These are phyloP conservation scores for Fusarium abutilonis DNA, from an alignment of 2,329 filamentous ascomycete genomes.

Conservation along the genomic window DNA sequence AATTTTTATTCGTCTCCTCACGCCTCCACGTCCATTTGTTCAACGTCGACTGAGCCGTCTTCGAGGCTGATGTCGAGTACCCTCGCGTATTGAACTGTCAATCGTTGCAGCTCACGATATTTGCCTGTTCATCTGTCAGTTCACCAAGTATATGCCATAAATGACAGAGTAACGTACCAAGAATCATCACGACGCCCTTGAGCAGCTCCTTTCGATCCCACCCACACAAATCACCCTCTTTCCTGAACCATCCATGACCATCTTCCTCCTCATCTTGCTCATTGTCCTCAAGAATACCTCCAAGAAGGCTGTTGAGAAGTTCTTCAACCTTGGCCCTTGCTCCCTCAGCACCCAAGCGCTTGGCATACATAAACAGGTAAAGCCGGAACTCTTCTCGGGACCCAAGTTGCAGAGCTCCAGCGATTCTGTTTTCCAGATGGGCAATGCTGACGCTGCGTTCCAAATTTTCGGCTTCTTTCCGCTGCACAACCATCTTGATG, in stretches of 20 bases:
- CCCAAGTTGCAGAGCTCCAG: slow-evolving; percentile 84
- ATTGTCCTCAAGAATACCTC: slow-evolving; percentile 72
- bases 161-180: slow-evolving; percentile 70
- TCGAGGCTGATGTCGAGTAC: slow-evolving; percentile 72
- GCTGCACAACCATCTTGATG: slow-evolving; percentile 86
- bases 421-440: slow-evolving; percentile 93
- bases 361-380: slow-evolving; percentile 98
- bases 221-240: slow-evolving; percentile 80
- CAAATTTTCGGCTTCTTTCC: slow-evolving; percentile 91
- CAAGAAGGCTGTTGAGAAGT: slow-evolving; percentile 81
- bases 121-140: slow-evolving; percentile 72
- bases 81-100: slow-evolving; percentile 94
- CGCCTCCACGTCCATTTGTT: slow-evolving; percentile 56
- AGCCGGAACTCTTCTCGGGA: slow-evolving; percentile 92
- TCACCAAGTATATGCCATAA: background rate
- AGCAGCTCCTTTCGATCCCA: slow-evolving; percentile 90
- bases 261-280: slow-evolving; percentile 50
- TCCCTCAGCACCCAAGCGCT: slow-evolving; percentile 90
- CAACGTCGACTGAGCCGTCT: slow-evolving; percentile 56
- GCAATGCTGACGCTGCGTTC: slow-evolving; percentile 92
- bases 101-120: slow-evolving; percentile 90
- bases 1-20: slow-evolving; percentile 34
- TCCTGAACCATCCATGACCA: slow-evolving; percentile 70
- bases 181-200: slow-evolving; percentile 89
- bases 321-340: slow-evolving; percentile 91